Base-by-base conservation (phyloP, 2,329 filamentous ascomycete genomes). In the Drechslerella dactyloides region DNA sequence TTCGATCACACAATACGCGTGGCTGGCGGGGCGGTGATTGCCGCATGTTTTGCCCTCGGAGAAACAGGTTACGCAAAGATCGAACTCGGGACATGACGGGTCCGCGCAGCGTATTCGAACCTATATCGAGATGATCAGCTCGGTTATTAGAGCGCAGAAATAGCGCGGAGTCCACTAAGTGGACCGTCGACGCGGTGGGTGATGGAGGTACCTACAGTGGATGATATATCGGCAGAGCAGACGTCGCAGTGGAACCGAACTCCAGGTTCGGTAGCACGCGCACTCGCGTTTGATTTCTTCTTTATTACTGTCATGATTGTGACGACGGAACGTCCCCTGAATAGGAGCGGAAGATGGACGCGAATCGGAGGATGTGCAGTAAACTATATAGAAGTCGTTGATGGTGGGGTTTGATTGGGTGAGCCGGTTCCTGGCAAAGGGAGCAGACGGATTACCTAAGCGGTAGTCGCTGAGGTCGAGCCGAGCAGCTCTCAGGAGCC, bases 191-290 rank as follows among this genome's bases (percentile, higher is more conserved):
- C 23, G 40, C 40, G 44, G 11, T 17, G 48, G 37, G 19, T 46
- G 52, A 42, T 42, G 37, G 55, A 37, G 56, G 73, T 50, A 84
- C 89, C 78, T 85, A 96, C 94, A 52, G 94, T 99, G 3, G 93
- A 94, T 52, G 94, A 99, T 76, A 99, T 96, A 80, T 99, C 94
- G 66, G 91, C 91, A 50, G 91, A 96, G 80, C 94, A 99, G 69
- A 96, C 89, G 80, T 99, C 96, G 83, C 94, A 99, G 75, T 97
- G 91, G 80, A 96, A 99, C 80, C 97, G 97, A 33, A 92, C 90
- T 74, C 90, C 90, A 53, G 90, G 92, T 79, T 97, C 91, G 75
- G 90, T 90, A 70, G 91, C 94, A 53, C 69, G 69, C 10, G 69
- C 69, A 4, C 62, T 73, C 23, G 62, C 63, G 21, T 58, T 68